Evolutionary conservation across 2,329 filamentous ascomycete genomes (phyloP), one percentile per base, ranked within the genome.

Genomic region (Didymella sp.): DNA sequence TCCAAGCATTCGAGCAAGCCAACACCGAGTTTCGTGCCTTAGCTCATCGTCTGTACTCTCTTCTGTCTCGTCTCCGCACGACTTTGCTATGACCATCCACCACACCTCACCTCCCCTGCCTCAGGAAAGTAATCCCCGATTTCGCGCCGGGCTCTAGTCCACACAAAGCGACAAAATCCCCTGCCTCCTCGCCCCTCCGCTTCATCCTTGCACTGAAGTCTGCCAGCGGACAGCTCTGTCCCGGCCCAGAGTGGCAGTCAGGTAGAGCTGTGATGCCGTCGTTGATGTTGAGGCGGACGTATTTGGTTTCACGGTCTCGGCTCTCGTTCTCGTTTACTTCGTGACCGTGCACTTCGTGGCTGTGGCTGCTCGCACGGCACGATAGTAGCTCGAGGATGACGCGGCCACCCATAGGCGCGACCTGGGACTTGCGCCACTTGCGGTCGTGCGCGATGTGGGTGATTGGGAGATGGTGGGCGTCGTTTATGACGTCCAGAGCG

Each of bases 361-460:
- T n/a, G n/a, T n/a, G n/a, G 30, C 30, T 12, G 6, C 19, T 42
- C 17, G 19, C 19, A 6, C 6, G 1, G 6, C 67, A 86, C 8
- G 72, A 71, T 22, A 86, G 71, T 11, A 84, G 73, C 63, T 87
- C 84, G 53, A 87, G 76, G 38, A 83, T 79, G 38, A 85, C 72
- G 21, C 83, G 77, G 6, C 80, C 84, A 13, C 82, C 82, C 84
- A 87, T 87, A 4, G 84, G 84, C 31, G 82, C 78, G 6, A 85
- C 74, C 51, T 83, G 80, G 4, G 82, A 84, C 21, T 82, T 85
- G 48, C 77, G 79, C 83, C 84, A 87, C 21, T 73, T 76, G 33
- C 84, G 78, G 21, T 78, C 69, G 42, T 71, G 61, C 13, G 72
- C 71, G 19, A 82, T 74, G 56, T 80, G 78, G 2, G 78, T 77